A percentile compares a stretch with the other conserved stretches of the same genome.
These are phyloP conservation scores for Guyanaporus albipodus DNA, from an alignment of 768 basidiomycete genomes.

Conservation along the genomic window DNA sequence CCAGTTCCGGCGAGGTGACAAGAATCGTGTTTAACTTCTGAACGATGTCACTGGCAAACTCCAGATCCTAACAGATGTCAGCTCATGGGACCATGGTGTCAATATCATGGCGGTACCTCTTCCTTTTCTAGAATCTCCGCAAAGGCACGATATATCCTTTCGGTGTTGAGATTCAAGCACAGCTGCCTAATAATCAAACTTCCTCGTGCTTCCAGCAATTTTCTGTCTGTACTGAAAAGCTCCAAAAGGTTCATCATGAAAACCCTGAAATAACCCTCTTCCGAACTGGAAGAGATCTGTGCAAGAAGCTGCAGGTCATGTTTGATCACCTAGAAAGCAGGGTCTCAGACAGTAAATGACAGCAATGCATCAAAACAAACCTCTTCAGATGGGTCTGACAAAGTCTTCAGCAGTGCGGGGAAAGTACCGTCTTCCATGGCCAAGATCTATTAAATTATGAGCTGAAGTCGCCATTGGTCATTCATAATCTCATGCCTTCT, in stretches of 20 bases:
- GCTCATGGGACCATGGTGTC: not conserved
- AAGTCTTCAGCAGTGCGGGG: conserved; percentile 88
- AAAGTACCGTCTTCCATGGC: conserved; percentile 97
- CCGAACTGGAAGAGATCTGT: conserved; percentile 93
- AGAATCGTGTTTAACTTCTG: conserved; percentile 96
- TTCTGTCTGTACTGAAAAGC: conserved; percentile 90
- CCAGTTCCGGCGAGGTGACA: conserved; percentile 93
- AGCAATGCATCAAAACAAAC: conserved; percentile 34
- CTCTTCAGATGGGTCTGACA: conserved; percentile 96
- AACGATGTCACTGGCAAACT: conserved; percentile 96
- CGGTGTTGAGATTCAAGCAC: conserved; percentile 90
- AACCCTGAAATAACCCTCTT: conserved; percentile 90
- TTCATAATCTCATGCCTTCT: conserved; percentile 55
- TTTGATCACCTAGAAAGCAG: conserved; percentile 73
- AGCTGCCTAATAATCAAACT: conserved; percentile 95
- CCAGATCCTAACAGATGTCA: conserved; percentile 65
- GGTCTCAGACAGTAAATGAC: not conserved
- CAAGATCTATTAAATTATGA: conserved; percentile 58
- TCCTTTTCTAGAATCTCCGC: conserved; percentile 98
- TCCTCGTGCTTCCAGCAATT: conserved; percentile 85
- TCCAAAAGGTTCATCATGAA: conserved; percentile 96
- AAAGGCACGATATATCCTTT: conserved; percentile 91
- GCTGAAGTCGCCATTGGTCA: not conserved
- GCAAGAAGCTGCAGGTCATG: conserved; percentile 93
- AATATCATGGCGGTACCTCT: conserved; percentile 54